Conservation (phyloP, 257 asterid genomes). For the Gentiana macrophylla region DNA sequence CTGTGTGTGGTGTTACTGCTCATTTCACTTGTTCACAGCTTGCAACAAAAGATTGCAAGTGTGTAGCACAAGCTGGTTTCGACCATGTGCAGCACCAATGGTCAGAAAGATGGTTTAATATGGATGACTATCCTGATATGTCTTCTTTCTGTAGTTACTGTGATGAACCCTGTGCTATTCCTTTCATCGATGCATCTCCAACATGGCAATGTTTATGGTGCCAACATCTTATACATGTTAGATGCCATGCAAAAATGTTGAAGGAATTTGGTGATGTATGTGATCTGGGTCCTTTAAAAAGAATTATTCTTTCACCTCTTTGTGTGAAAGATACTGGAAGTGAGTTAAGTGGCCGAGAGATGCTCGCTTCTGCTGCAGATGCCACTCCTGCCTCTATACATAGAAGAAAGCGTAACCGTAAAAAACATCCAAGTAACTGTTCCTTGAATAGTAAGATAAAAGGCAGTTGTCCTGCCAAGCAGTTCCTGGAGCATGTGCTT, state of each 20-base stretch:
- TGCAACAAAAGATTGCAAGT: constrained; percentile 74
- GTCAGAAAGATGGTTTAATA: constrained; percentile 79
- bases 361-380: constrained; percentile 36
- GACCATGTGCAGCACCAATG: constrained; percentile 65
- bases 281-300: constrained; percentile 69
- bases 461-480: constrained; percentile 31
- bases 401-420: constrained; percentile 53
- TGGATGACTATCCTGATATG: constrained; percentile 76
- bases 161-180: constrained; percentile 79
- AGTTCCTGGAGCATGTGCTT: constrained; percentile 39
- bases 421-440: constrained; percentile 42
- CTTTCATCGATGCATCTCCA: constrained; percentile 75
- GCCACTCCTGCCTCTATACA: constrained; percentile 33
- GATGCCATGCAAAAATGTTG: constrained; percentile 75
- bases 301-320: constrained; percentile 75
- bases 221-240: constrained; percentile 68
- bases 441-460: constrained; percentile 29
- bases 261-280: constrained; percentile 67
- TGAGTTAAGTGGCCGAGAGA: constrained; percentile 17
- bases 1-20: constrained; percentile 71
- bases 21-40: constrained; percentile 57
- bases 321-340: constrained; percentile 54
- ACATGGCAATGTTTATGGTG: constrained; percentile 92
- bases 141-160: constrained; percentile 69
- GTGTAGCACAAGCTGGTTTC: constrained; percentile 65